Evolutionary conservation across 495 filamentous ascomycete species (phyloP).

Genomic region (Collariella sp.): DNA sequence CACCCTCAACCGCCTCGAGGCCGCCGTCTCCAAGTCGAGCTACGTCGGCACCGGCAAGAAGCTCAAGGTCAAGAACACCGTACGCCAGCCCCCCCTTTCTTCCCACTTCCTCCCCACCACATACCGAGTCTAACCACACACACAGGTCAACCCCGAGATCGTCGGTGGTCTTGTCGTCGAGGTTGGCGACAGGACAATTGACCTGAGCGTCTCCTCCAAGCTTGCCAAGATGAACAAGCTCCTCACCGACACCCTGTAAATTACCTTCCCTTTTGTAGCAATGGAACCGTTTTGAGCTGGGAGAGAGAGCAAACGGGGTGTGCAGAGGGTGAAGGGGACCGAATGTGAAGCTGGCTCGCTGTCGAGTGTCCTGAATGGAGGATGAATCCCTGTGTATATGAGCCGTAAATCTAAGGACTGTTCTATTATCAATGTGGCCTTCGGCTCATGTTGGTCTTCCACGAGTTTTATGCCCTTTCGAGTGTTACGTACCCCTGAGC

Average conservation of each 20-base stretch:
- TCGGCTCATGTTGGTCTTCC: no score
- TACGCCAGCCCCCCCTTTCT: constrained; percentile 33
- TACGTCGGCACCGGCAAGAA: constrained; percentile 90
- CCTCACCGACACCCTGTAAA: constrained; percentile 91
- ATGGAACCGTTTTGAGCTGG: constrained; percentile 8
- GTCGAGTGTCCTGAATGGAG: background rate
- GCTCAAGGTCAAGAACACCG: constrained; percentile 90
- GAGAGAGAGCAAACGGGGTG: background rate
- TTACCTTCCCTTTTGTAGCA: constrained; percentile 19
- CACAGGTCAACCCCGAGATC: constrained; percentile 88
- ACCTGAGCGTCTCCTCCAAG: constrained; percentile 90
- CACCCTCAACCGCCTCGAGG: constrained; percentile 74
- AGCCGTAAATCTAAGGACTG: constrained; percentile 14
- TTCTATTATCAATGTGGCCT: no score
- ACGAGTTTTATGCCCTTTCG: no score
- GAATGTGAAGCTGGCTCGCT: constrained; percentile 1
- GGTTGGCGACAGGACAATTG: constrained; percentile 95
- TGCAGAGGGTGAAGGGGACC: background rate
- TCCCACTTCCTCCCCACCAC: background rate
- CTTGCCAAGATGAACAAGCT: constrained; percentile 99
- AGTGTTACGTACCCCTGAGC: no score
- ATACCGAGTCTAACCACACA: background rate
- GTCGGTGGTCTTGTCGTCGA: constrained; percentile 90
- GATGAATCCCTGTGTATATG: constrained; percentile 14
- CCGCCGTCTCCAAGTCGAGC: constrained; percentile 77